phyloP scores from a whole-genome alignment of 108 stramenopile genomes.

The Discostella stelligeroides region DNA sequence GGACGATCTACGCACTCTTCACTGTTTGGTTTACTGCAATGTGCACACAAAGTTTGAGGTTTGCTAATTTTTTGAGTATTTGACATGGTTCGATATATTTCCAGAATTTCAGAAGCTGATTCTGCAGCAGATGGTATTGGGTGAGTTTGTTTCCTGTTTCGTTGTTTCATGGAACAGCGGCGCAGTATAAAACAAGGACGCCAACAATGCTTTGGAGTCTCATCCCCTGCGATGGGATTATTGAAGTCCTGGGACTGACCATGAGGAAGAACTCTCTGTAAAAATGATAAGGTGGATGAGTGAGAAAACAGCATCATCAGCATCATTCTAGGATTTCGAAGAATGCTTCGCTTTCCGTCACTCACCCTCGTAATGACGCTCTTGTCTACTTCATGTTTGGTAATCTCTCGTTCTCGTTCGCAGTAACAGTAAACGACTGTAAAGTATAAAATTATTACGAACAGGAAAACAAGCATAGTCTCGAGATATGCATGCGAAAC shows the following conservation, averaged over 20 bases:
- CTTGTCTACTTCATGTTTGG: constrained; percentile 5
- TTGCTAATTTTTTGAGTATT: too few species aligned
- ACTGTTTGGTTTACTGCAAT: not conserved
- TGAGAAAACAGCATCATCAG: not conserved
- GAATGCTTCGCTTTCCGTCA: not conserved
- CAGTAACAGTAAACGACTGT: constrained; percentile 1
- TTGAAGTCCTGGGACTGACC: constrained; percentile 18
- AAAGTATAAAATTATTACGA: constrained; percentile 9
- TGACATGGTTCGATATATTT: not conserved
- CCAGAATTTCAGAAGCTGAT: constrained; percentile 9
- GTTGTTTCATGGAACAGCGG: not conserved
- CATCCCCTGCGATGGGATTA: not conserved
- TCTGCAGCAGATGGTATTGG: not conserved
- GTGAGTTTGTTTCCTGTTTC: not conserved
- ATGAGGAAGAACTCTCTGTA: constrained; percentile 19
- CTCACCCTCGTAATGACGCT: constrained; percentile 21
- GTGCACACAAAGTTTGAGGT: too few species aligned
- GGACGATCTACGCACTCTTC: not conserved
- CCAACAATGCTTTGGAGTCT: not conserved
- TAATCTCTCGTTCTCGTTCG: not conserved
- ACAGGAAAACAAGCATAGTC: not conserved
- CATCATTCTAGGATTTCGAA: not conserved
- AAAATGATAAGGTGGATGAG: not conserved
- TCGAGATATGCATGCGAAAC: not conserved
- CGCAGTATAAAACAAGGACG: not conserved